These are phyloP conservation scores for Agastache rugosa DNA, from an alignment of 257 asterid genomes.

Conservation along the genomic window DNA sequence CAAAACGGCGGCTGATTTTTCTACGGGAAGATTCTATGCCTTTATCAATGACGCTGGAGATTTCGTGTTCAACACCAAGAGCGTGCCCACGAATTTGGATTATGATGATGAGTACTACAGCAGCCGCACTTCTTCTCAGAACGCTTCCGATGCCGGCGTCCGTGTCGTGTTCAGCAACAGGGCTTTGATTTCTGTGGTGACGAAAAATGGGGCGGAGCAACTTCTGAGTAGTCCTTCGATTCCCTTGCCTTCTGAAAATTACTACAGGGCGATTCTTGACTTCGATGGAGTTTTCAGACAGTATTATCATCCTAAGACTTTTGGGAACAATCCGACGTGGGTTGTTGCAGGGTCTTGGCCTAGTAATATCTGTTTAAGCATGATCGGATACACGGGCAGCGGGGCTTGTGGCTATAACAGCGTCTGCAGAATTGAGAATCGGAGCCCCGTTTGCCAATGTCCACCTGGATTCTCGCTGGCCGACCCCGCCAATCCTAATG, in stretches of 20 bases:
- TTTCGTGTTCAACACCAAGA: conserved; percentile 46
- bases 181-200: conserved; percentile 38
- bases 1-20: conserved; percentile 39
- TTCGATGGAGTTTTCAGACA: conserved; percentile 59
- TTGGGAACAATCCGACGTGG: conserved; percentile 41
- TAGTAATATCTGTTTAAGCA: conserved; percentile 38
- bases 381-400: conserved; percentile 39
- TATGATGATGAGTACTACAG: conserved; percentile 51
- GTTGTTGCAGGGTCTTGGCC: conserved; percentile 37
- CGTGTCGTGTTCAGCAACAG: conserved; percentile 41
- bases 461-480: conserved; percentile 46
- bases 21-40: conserved; percentile 54
- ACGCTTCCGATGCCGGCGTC: conserved; percentile 43
- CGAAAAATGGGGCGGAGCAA: conserved; percentile 32
- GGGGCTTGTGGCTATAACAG: conserved; percentile 74
- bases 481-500: conserved; percentile 46
- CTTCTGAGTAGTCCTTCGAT: not conserved
- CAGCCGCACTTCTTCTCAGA: conserved; percentile 32
- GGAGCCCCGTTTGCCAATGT: conserved; percentile 55
- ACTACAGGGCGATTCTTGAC: conserved; percentile 49
- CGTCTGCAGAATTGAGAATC: conserved; percentile 42
- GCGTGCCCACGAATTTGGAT: conserved; percentile 21
- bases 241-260: conserved; percentile 39
- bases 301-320: conserved; percentile 50
- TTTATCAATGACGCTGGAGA: conserved; percentile 43